Evolutionary conservation across 768 basidiomycete genomes (phyloP).

Genomic region (Boletus speciosus): DNA sequence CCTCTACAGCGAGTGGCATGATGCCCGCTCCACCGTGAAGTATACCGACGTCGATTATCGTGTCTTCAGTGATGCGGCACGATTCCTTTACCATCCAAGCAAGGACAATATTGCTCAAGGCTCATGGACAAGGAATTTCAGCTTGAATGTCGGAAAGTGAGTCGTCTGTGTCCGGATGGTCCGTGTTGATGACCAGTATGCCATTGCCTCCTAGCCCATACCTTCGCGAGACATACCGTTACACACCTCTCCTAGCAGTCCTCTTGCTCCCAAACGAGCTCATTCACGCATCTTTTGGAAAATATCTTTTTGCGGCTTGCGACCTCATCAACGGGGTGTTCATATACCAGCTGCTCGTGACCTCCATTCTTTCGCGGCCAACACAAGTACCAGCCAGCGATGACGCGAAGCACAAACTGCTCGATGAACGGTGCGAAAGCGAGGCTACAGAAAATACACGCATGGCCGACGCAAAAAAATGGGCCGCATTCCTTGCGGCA

Average conservation of each 20-base stretch:
- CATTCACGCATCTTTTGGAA: constrained; percentile 85
- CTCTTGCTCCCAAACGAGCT: constrained; percentile 77
- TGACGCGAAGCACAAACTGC: constrained; percentile 7
- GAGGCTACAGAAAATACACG: background rate
- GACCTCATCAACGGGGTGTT: constrained; percentile 78
- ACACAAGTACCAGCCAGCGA: background rate
- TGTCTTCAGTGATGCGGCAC: constrained; percentile 91
- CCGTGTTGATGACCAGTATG: constrained; percentile 1
- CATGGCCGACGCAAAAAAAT: constrained; percentile 1
- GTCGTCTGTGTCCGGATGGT: constrained; percentile 30
- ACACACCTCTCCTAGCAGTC: constrained; percentile 88
- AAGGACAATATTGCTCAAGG: constrained; percentile 58
- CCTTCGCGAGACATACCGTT: constrained; percentile 87
- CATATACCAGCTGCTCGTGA: constrained; percentile 59
- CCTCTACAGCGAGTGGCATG: constrained; percentile 88
- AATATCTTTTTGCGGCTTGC: constrained; percentile 80
- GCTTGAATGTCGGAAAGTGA: constrained; percentile 67
- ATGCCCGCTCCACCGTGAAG: constrained; percentile 76
- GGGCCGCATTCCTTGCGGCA: constrained; percentile 57
- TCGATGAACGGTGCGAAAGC: background rate
- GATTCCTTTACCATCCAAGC: constrained; percentile 55
- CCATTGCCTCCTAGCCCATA: constrained; percentile 65
- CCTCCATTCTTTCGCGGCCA: constrained; percentile 41
- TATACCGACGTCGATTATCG: constrained; percentile 99
- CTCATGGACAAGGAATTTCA: constrained; percentile 41